A percentile compares a stretch with the other conserved stretches of the same genome.
phyloP scores from a whole-genome alignment of 2,329 filamentous ascomycete genomes.

The Diaporthe nobilis region DNA sequence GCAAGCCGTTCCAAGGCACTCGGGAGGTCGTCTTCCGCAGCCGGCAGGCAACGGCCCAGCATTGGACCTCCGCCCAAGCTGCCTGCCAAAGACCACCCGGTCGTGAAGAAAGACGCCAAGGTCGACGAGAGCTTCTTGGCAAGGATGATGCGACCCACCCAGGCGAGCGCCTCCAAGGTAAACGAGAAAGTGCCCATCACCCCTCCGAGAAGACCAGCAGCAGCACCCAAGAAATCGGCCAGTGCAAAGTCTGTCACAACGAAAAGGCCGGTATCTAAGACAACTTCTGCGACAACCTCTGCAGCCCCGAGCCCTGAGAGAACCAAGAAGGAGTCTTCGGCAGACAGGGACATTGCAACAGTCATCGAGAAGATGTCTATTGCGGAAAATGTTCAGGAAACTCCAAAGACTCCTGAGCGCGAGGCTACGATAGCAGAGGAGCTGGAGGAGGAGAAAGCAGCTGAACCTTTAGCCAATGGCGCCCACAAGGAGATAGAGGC shows the following conservation, averaged over 20 bases:
- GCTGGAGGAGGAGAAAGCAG: conserved; percentile 23
- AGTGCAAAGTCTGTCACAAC: conserved; percentile 45
- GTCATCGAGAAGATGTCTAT: conserved; percentile 45
- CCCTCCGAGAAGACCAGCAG: conserved; percentile 60
- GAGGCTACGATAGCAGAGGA: conserved; percentile 32
- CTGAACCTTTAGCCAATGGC: conserved; percentile 31
- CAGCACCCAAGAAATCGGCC: conserved; percentile 41
- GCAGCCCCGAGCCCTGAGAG: conserved; percentile 37
- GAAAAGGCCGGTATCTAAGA: conserved; percentile 45
- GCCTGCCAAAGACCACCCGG: conserved; percentile 61
- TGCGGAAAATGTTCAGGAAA: conserved; percentile 40
- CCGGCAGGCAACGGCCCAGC: conserved; percentile 64
- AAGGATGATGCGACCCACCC: conserved; percentile 86
- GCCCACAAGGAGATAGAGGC: conserved; percentile 13
- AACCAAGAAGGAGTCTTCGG: conserved; percentile 39
- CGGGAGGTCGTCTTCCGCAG: conserved; percentile 62
- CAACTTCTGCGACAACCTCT: conserved; percentile 35
- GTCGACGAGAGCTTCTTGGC: conserved; percentile 81
- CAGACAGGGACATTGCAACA: conserved; percentile 44
- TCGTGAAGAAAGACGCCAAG: conserved; percentile 65
- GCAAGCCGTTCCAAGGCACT: conserved; percentile 59
- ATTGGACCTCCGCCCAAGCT: conserved; percentile 73
- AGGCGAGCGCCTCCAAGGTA: conserved; percentile 67
- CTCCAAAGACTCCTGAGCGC: conserved; percentile 35
- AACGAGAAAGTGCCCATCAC: conserved; percentile 71